Evolutionary conservation across 1,284 basidiomycete genomes (phyloP), one percentile per base, ranked within the genome.

Genomic region (Apiotrichum akiyoshidainum): DNA sequence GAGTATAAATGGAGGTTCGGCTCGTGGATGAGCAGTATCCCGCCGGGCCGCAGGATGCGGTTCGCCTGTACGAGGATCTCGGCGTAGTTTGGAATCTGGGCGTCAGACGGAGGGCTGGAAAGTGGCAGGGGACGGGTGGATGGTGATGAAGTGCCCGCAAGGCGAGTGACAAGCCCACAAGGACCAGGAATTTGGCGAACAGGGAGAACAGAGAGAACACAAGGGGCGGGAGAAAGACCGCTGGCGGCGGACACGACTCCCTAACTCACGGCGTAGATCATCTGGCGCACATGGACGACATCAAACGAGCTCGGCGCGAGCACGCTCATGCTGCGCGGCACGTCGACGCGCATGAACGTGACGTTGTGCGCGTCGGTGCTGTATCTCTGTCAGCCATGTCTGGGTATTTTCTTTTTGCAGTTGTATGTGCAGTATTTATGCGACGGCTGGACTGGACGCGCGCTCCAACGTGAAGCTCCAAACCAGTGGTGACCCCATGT

Each of bases 21-120:
- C 42, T 66, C 65, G 37, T 66, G 65, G 12, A 66, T 48, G 13
- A 64, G 52, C 6, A 66, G n/a, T 9, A 66, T 5, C 1, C 65
- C 63, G 6, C 58, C 60, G 1, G 58, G 58, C 2, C 65, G 55
- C 21, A 66, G 54, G 2, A 66, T n/a, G 16, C 65, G 58, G 57
- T 57, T 44, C 11, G 54, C 60, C 17, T 64, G 54, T 21, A 6
- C 17, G 0, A 66, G 37, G 5, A 60, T n/a, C 5, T 26, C 47
- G 2, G 48, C 40, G 48, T 59, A 66, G n/a, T 62, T 49, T 40
- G 55, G 31, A 6, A 61, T 58, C 65, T 66, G 33, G 35, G 1
- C 4, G 26, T 31, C 26, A 31, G 26, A 7, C 26, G 26, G 26
- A n/a, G 26, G 26, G 3, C 26, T 4, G 26, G 26, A 31, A 7